Evolutionary conservation across 257 asterid genomes (phyloP).

Genomic region (Ilex aquifolium): DNA sequence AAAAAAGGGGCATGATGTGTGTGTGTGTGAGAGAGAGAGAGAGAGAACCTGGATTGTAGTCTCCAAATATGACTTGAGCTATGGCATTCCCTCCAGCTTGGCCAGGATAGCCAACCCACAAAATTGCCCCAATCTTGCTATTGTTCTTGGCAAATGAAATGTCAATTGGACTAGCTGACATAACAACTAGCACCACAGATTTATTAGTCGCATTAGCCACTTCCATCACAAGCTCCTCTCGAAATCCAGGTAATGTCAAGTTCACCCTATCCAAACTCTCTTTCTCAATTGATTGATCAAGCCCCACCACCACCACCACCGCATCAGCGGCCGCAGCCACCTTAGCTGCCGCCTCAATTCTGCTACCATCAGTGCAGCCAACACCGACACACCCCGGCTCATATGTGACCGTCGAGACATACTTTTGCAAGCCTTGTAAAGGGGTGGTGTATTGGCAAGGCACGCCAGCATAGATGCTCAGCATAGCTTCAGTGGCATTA

Average conservation of each 20-base stretch:
- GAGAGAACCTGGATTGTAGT: constrained; percentile 23
- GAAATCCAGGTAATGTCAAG: constrained; percentile 25
- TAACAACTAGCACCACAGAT: constrained; percentile 20
- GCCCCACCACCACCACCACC: constrained; percentile 21
- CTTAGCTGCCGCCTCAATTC: constrained; percentile 19
- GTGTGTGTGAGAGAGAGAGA: not conserved
- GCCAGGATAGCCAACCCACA: constrained; percentile 34
- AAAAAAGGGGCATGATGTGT: no score
- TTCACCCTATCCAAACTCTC: constrained; percentile 23
- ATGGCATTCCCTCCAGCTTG: constrained; percentile 28
- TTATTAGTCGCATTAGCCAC: constrained; percentile 17
- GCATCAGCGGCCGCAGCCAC: constrained; percentile 19
- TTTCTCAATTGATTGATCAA: constrained; percentile 20
- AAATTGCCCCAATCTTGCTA: constrained; percentile 13
- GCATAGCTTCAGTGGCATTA: constrained; percentile 19
- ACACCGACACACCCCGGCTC: constrained; percentile 18
- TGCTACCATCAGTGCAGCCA: constrained; percentile 4
- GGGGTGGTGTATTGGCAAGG: constrained; percentile 23
- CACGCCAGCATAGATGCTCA: constrained; percentile 25
- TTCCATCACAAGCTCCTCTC: constrained; percentile 21
- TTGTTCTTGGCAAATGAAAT: constrained; percentile 14
- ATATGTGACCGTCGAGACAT: constrained; percentile 2
- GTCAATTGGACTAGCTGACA: constrained; percentile 24
- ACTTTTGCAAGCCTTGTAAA: constrained; percentile 18
- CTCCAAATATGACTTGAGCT: constrained; percentile 25